These are phyloP conservation scores for Malus fusca DNA, from an alignment of 306 rosid species.

Conservation along the genomic window DNA sequence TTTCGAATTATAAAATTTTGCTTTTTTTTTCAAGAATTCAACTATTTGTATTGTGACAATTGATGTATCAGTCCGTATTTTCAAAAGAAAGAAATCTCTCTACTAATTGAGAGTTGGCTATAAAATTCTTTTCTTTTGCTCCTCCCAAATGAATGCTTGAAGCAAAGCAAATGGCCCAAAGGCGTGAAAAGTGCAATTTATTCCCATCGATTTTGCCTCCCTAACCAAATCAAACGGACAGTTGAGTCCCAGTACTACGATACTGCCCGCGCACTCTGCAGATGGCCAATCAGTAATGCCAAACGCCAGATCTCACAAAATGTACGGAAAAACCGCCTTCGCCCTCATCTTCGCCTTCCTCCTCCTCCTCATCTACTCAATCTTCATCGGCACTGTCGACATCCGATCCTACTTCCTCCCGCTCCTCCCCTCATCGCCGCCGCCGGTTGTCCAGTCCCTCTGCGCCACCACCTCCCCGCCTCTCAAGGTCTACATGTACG, in stretches of 20 bases:
- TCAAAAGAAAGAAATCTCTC: no score
- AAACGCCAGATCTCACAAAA: conserved; percentile 13
- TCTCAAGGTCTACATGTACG: conserved; percentile 77
- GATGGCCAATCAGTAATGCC: neutral
- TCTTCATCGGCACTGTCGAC: conserved; percentile 53
- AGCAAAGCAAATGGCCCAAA: neutral
- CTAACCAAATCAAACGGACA: conserved; percentile 5
- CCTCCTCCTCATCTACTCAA: conserved; percentile 52
- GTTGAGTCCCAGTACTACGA: neutral
- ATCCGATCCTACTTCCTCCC: conserved; percentile 71
- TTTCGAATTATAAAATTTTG: no score
- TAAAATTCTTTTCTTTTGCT: no score
- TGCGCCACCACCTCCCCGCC: conserved; percentile 38
- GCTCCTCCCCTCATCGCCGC: conserved; percentile 24
- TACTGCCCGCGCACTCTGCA: neutral
- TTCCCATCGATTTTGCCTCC: neutral
- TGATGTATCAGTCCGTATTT: no score
- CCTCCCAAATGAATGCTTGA: neutral
- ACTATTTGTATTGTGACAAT: no score
- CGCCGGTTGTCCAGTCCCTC: conserved; percentile 8
- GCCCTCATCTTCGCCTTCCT: conserved; percentile 38
- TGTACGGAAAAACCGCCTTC: conserved; percentile 48
- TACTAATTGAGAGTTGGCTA: neutral
- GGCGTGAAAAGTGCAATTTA: neutral
- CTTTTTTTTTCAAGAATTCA: no score